These are phyloP conservation scores for Acidiella bohemica DNA, from an alignment of 495 filamentous ascomycete genomes.

Conservation along the genomic window DNA sequence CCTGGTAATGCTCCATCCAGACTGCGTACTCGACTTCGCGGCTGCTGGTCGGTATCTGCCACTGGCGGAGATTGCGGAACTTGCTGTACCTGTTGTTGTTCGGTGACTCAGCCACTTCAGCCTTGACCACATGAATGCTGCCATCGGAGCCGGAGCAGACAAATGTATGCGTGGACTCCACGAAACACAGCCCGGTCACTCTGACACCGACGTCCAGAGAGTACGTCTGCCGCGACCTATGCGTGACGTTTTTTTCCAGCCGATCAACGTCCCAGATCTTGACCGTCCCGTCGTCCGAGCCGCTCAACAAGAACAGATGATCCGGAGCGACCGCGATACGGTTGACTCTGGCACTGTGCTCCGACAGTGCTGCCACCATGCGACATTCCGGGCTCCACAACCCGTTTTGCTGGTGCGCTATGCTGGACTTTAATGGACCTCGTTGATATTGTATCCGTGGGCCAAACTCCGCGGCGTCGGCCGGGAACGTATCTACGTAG, in stretches of 20 bases:
- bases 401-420: constrained; percentile 32
- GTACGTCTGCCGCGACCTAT: constrained; percentile 79
- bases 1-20: constrained; percentile 85
- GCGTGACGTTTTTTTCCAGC: constrained; percentile 76
- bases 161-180: constrained; percentile 90
- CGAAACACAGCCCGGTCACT: constrained; percentile 70
- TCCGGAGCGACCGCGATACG: constrained; percentile 75
- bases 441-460: constrained; percentile 61
- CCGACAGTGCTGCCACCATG: constrained; percentile 74
- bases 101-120: constrained; percentile 54
- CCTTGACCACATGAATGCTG: constrained; percentile 74
- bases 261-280: constrained; percentile 88
- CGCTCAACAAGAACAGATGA: constrained; percentile 89
- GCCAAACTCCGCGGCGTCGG: constrained; percentile 64
- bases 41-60: constrained; percentile 46
- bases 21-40: constrained; percentile 59
- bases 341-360: constrained; percentile 73
- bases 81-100: constrained; percentile 58
- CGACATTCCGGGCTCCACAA: constrained; percentile 76
- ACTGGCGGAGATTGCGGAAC: constrained; percentile 60
- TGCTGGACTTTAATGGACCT: constrained; percentile 48
- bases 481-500: constrained; percentile 81
- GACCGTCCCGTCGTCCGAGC: constrained; percentile 79
- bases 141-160: constrained; percentile 82
- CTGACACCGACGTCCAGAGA: constrained; percentile 54